Percentiles rank a stretch among this genome's conserved stretches.
phyloP scores from a whole-genome alignment of 176 grass and related monocot genomes.

The Oryza coarctata region DNA sequence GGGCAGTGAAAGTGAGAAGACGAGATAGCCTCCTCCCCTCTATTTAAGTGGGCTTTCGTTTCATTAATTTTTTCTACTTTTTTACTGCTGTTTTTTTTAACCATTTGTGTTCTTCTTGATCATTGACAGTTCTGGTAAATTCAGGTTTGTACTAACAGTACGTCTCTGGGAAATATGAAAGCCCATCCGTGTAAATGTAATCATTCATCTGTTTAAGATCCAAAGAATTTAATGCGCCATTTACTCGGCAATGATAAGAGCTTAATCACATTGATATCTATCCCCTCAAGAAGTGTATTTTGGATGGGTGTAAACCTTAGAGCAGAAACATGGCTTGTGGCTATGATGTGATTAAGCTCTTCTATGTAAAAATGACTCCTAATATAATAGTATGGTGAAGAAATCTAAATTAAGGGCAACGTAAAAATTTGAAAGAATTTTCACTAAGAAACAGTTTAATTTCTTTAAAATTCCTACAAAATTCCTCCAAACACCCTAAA shows the following conservation, averaged over 20 bases:
- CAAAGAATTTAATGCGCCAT: not conserved
- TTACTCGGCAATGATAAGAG: slow-evolving; percentile 1
- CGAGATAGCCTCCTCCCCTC: slow-evolving; percentile 23
- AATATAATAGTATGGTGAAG: not conserved
- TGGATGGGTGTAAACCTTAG: not conserved
- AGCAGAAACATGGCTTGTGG: not conserved
- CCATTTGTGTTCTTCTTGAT: not conserved
- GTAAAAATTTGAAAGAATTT: too few relatives aligned
- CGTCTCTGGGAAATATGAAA: not conserved
- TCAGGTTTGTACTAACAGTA: not conserved
- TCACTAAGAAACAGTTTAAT: too few relatives aligned
- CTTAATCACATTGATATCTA: not conserved
- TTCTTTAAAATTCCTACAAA: too few relatives aligned
- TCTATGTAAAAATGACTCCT: not conserved
- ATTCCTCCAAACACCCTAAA: too few relatives aligned
- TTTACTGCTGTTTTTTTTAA: not conserved
- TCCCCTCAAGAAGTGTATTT: not conserved
- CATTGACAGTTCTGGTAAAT: slow-evolving; percentile 27
- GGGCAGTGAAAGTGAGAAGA: slow-evolving; percentile 24
- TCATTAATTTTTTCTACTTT: not conserved
- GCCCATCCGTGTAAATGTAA: slow-evolving; percentile 25
- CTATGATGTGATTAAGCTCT: not conserved
- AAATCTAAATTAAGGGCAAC: not conserved
- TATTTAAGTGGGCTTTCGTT: slow-evolving; percentile 38
- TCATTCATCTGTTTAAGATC: slow-evolving; percentile 1